phyloP scores from a whole-genome alignment of 2,329 filamentous ascomycete species.

The Periconia sp. region DNA sequence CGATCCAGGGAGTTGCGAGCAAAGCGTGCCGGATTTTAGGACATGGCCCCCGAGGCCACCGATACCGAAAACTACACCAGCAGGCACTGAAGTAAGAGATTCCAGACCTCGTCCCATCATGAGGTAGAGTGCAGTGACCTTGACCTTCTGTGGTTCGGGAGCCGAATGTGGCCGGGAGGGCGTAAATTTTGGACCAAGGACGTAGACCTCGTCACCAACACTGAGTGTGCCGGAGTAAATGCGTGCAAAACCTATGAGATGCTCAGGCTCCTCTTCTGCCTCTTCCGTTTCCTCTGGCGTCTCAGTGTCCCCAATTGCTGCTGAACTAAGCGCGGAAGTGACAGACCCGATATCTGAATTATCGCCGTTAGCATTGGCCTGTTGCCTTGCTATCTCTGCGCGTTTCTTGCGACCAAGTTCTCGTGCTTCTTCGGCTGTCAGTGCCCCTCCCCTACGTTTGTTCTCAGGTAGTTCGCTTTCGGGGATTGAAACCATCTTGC shows the following conservation, averaged over 20 bases:
- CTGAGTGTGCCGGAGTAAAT: constrained; percentile 89
- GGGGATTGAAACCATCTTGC: constrained; percentile 96
- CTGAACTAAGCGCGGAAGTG: constrained; percentile 61
- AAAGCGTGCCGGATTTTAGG: constrained; percentile 93
- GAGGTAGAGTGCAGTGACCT: constrained; percentile 85
- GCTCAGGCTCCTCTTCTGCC: constrained; percentile 72
- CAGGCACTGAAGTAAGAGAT: constrained; percentile 78
- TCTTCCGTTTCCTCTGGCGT: constrained; percentile 44
- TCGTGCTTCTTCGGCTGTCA: constrained; percentile 86
- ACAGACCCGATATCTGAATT: constrained; percentile 56
- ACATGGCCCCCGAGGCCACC: constrained; percentile 89
- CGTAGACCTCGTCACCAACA: constrained; percentile 88
- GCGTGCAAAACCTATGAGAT: constrained; percentile 90
- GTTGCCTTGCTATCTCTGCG: constrained; percentile 80
- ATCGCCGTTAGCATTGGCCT: constrained; percentile 55
- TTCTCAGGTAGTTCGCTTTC: constrained; percentile 91
- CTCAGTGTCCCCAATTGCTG: constrained; percentile 53
- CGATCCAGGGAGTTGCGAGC: constrained; percentile 80
- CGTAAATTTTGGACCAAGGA: constrained; percentile 89
- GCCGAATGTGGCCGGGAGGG: constrained; percentile 72
- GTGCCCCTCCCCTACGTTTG: constrained; percentile 65
- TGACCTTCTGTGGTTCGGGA: constrained; percentile 79
- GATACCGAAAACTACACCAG: constrained; percentile 93
- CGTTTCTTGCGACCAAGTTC: constrained; percentile 86
- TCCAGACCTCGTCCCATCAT: constrained; percentile 93